A percentile compares a stretch with the other conserved stretches of the same genome.
Evolutionary conservation across 257 asterid species (phyloP).

Genomic region (Solanum stenotomum): DNA sequence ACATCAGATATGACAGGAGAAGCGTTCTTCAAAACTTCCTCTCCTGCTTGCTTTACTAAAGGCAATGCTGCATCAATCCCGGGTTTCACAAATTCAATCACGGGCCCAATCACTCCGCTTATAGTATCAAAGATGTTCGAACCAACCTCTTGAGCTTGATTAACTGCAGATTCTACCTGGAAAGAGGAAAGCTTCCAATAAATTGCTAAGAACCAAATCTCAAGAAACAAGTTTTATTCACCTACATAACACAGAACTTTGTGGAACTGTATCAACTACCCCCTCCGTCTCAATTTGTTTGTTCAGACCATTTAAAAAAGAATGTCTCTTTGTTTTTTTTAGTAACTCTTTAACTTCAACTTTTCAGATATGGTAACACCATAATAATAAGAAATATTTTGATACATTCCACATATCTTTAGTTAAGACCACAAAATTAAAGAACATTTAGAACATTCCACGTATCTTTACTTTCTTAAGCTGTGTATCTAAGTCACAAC

Average conservation of each 20-base stretch:
- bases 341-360: not conserved
- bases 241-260: not conserved
- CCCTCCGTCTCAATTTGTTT: not conserved
- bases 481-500: not conserved
- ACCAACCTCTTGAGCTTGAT: constrained; percentile 61
- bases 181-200: not conserved
- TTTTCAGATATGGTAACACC: not conserved
- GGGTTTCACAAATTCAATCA: constrained; percentile 61
- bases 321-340: not conserved
- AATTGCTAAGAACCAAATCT: not conserved
- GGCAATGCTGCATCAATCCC: constrained; percentile 67
- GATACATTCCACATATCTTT: not conserved
- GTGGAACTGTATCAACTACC: not conserved
- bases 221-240: not conserved
- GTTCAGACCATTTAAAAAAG: not conserved
- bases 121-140: constrained; percentile 36
- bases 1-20: constrained; percentile 81
- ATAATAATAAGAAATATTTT: not conserved
- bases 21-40: constrained; percentile 63
- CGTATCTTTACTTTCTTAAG: not conserved
- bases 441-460: not conserved
- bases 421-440: not conserved
- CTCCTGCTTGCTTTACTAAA: constrained; percentile 62
- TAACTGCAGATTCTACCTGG: constrained; percentile 70
- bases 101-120: constrained; percentile 52